Base-by-base conservation (phyloP, 768 basidiomycete species). In the Kwoniella heveanensis region DNA sequence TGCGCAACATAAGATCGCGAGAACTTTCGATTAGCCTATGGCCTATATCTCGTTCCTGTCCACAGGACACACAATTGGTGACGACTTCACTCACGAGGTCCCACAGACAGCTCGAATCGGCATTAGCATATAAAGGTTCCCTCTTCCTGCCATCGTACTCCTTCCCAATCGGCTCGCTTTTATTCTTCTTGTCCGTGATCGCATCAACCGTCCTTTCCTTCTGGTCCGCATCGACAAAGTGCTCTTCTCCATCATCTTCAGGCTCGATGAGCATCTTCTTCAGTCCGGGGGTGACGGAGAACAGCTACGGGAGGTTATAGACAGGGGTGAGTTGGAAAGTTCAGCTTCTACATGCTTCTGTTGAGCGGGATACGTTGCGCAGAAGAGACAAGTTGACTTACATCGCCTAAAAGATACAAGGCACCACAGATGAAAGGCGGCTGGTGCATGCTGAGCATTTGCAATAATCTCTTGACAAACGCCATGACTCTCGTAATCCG, bases 361-460 rank as follows among this genome's bases (percentile, higher is more conserved):
- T 6, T 36, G 46, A 30, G 22, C 21, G 57, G 4, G 25, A 22
- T 13, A 82, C 8, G 81, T 77, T 24, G 37, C 54, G 37, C 17
- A 26, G 37, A 30, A 25, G 27, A 49, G 36, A 7, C 19, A 44
- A 19, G 67, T 13, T 17, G 6, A 77, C 86, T 57, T 57, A 95
- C 93, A 83, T 97, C 91, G 32, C 80, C 79, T 2, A 98, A 84
- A 19, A 97, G 80, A 76, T 86, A 94, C 61, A 96, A 77, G 0
- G 92, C 90, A 2, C 94, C 95, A 29, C 90, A 90, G 26, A 93
- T 83, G 72, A 96, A 95, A 69, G 94, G 91, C 0, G 88, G 86
- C 15, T 89, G 88, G 4, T 90, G 90, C 54, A 26, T 87, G 2
- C 83, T 86, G 44, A 96, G 82, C 47, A 92, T 83, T 79, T 96